These are phyloP conservation scores for Pythium brassicae DNA, from an alignment of 352 stramenopile genomes.

Conservation along the genomic window DNA sequence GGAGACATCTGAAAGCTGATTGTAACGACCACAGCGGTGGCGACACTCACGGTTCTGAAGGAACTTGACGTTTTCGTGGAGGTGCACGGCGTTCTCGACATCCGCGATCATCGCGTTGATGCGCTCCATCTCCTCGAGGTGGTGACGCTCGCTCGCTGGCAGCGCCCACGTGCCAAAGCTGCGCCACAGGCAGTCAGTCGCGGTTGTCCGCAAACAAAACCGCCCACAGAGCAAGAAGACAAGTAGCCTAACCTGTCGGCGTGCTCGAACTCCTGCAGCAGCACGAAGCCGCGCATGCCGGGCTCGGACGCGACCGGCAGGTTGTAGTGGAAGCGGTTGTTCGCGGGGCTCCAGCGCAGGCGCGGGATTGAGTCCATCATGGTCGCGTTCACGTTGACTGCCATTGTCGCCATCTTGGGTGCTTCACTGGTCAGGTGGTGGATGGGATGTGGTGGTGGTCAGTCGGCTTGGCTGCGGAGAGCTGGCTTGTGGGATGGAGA, in stretches of 20 bases:
- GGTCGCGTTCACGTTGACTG: constrained; percentile 27
- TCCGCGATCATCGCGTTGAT: constrained; percentile 70
- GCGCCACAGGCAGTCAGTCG: not conserved
- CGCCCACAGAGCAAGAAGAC: not conserved
- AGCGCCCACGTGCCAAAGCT: constrained; percentile 31
- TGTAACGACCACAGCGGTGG: not conserved
- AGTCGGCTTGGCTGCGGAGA: not conserved
- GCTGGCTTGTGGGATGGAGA: not conserved
- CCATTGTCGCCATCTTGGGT: constrained; percentile 40
- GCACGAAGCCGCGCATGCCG: constrained; percentile 54
- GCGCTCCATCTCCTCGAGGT: constrained; percentile 71
- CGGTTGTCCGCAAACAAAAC: not conserved
- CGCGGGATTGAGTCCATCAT: constrained; percentile 61
- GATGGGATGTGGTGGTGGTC: not conserved
- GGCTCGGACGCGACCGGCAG: constrained; percentile 59
- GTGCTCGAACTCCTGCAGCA: constrained; percentile 69
- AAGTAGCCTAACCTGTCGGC: constrained; percentile 21
- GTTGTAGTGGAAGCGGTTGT: constrained; percentile 80
- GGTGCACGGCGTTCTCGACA: constrained; percentile 61
- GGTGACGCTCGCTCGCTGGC: constrained; percentile 45
- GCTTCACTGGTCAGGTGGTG: too few relatives aligned
- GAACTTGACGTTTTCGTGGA: constrained; percentile 53
- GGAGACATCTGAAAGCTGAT: not conserved
- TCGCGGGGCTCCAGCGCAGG: constrained; percentile 58
- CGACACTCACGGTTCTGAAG: constrained; percentile 40